Conservation (phyloP, 371 early-diverging fungal genomes). For the Syncephalis plumigaleata region DNA sequence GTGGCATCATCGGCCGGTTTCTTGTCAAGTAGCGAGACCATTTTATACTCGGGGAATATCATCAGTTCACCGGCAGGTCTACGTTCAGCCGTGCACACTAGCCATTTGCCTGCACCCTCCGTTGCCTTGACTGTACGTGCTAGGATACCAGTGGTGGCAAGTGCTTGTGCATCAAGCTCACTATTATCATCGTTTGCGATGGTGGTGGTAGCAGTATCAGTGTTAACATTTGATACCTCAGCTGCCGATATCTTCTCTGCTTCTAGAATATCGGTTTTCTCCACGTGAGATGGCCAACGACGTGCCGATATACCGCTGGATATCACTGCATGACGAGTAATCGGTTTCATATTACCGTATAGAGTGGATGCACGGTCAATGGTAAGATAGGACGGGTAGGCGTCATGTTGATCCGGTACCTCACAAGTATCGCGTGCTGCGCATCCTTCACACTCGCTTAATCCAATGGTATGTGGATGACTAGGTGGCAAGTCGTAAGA, state of each 20-base stretch:
- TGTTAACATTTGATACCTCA: constrained; percentile 4
- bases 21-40: no score
- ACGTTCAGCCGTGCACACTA: no score
- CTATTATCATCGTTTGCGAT: no score
- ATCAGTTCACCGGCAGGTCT: no score
- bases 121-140: background rate
- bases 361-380: constrained; percentile 32
- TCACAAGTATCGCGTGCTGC: no score
- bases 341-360: constrained; percentile 47
- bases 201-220: constrained; percentile 3
- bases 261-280: constrained; percentile 7
- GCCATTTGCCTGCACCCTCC: background rate
- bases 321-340: constrained; percentile 48
- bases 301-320: constrained; percentile 42
- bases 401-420: constrained; percentile 23
- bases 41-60: no score
- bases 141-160: background rate
- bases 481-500: no score
- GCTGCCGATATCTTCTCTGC: constrained; percentile 7
- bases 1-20: no score
- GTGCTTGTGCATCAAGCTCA: background rate
- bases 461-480: no score
- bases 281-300: constrained; percentile 14
- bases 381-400: constrained; percentile 41
- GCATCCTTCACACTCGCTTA: no score